Evolutionary conservation across 2,329 filamentous ascomycete genomes (phyloP), one percentile per base, ranked within the genome.

Genomic region (Aspergillus awamori): DNA sequence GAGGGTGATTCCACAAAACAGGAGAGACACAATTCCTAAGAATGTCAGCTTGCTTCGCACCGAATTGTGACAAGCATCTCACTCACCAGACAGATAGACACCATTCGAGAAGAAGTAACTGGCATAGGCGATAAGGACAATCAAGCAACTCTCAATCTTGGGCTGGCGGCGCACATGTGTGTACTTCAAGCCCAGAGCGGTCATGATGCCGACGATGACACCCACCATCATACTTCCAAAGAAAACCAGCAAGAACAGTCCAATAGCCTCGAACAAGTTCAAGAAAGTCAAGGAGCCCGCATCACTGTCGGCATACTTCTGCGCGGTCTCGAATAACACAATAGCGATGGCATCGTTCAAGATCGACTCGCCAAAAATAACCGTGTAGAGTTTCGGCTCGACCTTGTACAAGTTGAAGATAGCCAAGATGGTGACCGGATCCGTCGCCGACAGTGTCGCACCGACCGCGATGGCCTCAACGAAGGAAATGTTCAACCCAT

Each of bases 321-420:
- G 94, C 10, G 95, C 95, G 4, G 95, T 97, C 80, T 99, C 94
- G 79, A 99, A 99, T 68, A 99, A 87, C 72, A 99, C 95, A 76
- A 99, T 99, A 66, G 95, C 95, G 72, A 99, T 94, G 48, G 95
- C 95, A 81, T 99, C 95, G 76, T 99, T 99, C 59, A 99, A 82
- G 63, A 99, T 98, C 7, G 94, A 96, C 80, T 99, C 95, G 74
- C 95, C 95, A 76, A 99, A 99, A 68, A 99, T 99, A 75, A 99
- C 89, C 30, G 95, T 99, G 80, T 99, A 99, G 17, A 99, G 86
- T 79, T 98, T 98, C 2, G 95, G 95, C 72, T 99, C 95, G 70
- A 99, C 95, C 79, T 98, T 98, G 86, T 98, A 99, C 1, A 95
- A 91, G 77, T 97, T 98, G 86, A 99, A 99, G 69, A 99, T 99